Evolutionary conservation across 345 rosid species (phyloP).

Genomic region (Chamaenerion angustifolium): DNA sequence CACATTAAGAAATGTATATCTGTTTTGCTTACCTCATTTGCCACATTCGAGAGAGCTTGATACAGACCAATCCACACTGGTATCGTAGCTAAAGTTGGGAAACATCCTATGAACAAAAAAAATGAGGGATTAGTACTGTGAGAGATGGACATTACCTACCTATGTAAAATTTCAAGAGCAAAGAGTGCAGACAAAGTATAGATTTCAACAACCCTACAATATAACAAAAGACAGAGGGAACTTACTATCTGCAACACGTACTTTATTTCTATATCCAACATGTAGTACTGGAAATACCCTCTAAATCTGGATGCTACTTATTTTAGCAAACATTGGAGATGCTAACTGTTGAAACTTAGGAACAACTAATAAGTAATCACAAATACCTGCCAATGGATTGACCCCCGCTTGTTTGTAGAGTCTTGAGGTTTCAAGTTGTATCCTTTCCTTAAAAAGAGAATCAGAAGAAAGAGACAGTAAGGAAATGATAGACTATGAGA

Average conservation of each 20-base stretch:
- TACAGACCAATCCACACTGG: conserved; percentile 98
- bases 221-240: too few relatives aligned
- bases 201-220: too few relatives aligned
- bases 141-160: too few relatives aligned
- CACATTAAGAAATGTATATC: not conserved
- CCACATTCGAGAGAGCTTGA: conserved; percentile 97
- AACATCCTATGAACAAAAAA: conserved; percentile 46
- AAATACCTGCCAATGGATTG: conserved; percentile 87
- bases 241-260: too few relatives aligned
- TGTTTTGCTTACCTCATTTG: conserved; percentile 61
- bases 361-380: not conserved
- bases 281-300: too few relatives aligned
- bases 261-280: too few relatives aligned
- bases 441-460: conserved; percentile 54
- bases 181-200: too few relatives aligned
- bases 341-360: too few relatives aligned
- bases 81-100: conserved; percentile 84
- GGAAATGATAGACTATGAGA: conserved; percentile 1
- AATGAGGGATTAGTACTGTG: not conserved
- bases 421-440: conserved; percentile 91
- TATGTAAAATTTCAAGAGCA: too few relatives aligned
- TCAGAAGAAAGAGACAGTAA: conserved; percentile 3
- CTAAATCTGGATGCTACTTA: too few relatives aligned
- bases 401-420: conserved; percentile 89
- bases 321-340: too few relatives aligned